Base-by-base conservation (phyloP, 371 early-diverging fungal genomes). In the Mortierella sp. region DNA sequence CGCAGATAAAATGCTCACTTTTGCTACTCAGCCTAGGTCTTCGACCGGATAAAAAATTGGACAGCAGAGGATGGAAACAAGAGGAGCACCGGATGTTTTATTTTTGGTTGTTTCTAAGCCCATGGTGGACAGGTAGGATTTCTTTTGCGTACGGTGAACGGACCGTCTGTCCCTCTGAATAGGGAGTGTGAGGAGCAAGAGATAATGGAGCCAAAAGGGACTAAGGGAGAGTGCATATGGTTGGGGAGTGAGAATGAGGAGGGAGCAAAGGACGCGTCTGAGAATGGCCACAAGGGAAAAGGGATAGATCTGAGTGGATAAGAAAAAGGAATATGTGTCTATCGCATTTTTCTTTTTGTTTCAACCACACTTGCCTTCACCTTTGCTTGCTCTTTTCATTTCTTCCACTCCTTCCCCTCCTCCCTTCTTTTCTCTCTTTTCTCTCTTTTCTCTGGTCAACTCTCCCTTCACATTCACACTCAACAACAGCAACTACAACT, bases 41-140 rank as follows among this genome's bases (percentile, higher is more conserved):
- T 7, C 10, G 38, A 21, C 34, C 68, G 68, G 68, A 10, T 68
- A 68, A 68, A 68, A 68, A 68, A 68, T 68, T 68, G 68, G 68
- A 11, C 7, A 68, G 42, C 68, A 42, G 1, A 50, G 50, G 24
- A 42, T 42, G 68, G 42, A 68, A 19, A 34, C 3, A 9, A 4
- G 19, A 31, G 21, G 65, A 34, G 24, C 50, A 21, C 42, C 21
- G 21, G 42, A 21, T 68, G 68, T 19, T 21, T 38, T 68, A 68
- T 68, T 68, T 68, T 68, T 24, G 68, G 68, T 1, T 24, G 38
- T 5, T 63, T 10, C 50, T 16, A 11, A 50, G 11, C 16, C 19
- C 34, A 34, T 21, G 38, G 34, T 63, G 31, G 65, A 34, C 3
- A 16, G 24, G 44, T 3, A 38, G 42, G 24, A 11, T 38, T 38